Percentiles rank a stretch among this genome's conserved stretches.
Evolutionary conservation across 805 yeast genomes (phyloP).

Genomic region (Candida orba): DNA sequence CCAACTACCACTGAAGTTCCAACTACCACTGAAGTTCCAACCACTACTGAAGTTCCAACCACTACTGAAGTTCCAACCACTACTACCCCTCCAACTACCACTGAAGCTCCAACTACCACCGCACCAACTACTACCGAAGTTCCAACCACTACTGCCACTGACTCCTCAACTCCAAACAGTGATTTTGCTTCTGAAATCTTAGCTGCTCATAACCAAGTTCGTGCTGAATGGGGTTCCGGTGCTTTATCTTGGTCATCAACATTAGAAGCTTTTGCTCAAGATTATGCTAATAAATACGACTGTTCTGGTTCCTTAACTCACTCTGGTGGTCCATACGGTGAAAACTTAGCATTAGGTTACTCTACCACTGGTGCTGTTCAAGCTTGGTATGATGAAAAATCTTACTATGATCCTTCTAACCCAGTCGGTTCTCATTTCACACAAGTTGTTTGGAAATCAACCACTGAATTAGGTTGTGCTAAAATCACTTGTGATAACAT

Average conservation of each 20-base stretch:
- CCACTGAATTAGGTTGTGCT: conserved; percentile 73
- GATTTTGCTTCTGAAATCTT: conserved; percentile 36
- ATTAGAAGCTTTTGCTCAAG: conserved; percentile 42
- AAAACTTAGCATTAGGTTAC: conserved; percentile 74
- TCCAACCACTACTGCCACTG: conserved; percentile 15
- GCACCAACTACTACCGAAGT: conserved; percentile 9
- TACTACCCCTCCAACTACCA: conserved; percentile 1
- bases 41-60: conserved; percentile 4
- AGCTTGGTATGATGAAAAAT: conserved; percentile 74
- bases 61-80: conserved; percentile 4
- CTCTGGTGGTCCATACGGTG: conserved; percentile 72
- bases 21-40: conserved; percentile 2
- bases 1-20: conserved; percentile 18
- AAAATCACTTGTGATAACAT: conserved; percentile 48
- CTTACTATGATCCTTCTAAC: conserved; percentile 42
- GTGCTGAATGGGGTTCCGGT: conserved; percentile 40
- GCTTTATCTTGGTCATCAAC: conserved; percentile 43
- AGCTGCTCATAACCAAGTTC: conserved; percentile 41
- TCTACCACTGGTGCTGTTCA: conserved; percentile 45
- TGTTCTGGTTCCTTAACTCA: conserved; percentile 57
- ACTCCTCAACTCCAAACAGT: conserved; percentile 15
- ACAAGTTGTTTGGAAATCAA: conserved; percentile 70
- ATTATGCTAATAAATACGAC: conserved; percentile 47
- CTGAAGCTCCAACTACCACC: conserved; percentile 14
- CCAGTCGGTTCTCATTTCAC: conserved; percentile 77